phyloP scores from a whole-genome alignment of 176 grass and related monocot genomes.

The Typha latifolia region DNA sequence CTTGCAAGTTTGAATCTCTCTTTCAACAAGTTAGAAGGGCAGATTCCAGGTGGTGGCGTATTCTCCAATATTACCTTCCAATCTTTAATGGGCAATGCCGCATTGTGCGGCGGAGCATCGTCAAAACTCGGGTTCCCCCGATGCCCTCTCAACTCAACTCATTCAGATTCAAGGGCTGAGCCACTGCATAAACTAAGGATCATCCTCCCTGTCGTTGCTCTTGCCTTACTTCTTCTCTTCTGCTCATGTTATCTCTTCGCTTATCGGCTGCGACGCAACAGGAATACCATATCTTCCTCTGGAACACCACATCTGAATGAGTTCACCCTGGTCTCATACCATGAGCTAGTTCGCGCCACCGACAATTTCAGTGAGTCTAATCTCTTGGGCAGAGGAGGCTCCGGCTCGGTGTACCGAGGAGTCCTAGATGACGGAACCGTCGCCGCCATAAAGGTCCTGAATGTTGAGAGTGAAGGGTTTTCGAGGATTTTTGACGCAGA shows the following conservation, averaged over 20 bases:
- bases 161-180: not conserved
- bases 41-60: conserved; percentile 10
- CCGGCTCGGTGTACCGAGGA: conserved; percentile 22
- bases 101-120: conserved; percentile 7
- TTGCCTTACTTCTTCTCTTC: conserved; percentile 3
- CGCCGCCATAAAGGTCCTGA: conserved; percentile 11
- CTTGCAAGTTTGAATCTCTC: conserved; percentile 18
- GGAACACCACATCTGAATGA: not conserved
- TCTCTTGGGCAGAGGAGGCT: conserved; percentile 12
- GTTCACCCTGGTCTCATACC: conserved; percentile 16
- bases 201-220: conserved; percentile 8
- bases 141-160: conserved; percentile 5
- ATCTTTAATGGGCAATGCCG: conserved; percentile 16
- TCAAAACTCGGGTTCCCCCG: conserved; percentile 3
- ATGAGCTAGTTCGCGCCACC: conserved; percentile 15
- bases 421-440: conserved; percentile 1
- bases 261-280: not conserved
- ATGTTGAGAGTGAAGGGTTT: not conserved
- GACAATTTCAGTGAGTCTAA: conserved; percentile 23
- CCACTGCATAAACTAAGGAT: conserved; percentile 3
- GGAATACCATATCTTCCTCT: not conserved
- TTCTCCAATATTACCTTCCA: conserved; percentile 16
- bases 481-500: conserved; percentile 17
- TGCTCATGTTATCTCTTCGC: conserved; percentile 7
- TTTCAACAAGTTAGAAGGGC: conserved; percentile 19